These are phyloP conservation scores for Cryoendolithus antarcticus DNA, from an alignment of 2,329 filamentous ascomycete genomes.

Conservation along the genomic window DNA sequence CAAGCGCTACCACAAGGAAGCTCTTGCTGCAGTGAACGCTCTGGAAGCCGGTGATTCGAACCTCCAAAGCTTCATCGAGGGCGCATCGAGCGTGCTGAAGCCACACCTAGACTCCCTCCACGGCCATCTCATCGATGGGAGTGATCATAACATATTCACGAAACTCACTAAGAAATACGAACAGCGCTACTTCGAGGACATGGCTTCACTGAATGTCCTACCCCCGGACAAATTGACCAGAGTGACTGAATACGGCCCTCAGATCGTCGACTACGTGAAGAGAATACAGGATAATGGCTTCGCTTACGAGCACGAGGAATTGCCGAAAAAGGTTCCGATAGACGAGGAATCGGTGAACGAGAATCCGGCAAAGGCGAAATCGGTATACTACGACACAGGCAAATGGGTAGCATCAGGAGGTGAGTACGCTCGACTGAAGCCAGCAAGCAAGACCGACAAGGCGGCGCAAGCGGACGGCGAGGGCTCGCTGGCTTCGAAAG, in stretches of 20 bases:
- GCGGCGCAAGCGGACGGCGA: conserved; percentile 79
- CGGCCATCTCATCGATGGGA: conserved; percentile 44
- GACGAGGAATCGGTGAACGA: no score
- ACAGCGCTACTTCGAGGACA: conserved; percentile 75
- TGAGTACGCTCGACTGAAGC: conserved; percentile 71
- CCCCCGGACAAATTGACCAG: conserved; percentile 70
- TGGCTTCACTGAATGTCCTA: conserved; percentile 74
- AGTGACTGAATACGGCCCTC: conserved; percentile 82
- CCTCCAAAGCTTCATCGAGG: conserved; percentile 39
- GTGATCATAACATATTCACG: conserved; percentile 68
- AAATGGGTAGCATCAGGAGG: conserved; percentile 78
- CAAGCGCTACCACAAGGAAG: conserved; percentile 73
- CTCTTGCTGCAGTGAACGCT: conserved; percentile 40
- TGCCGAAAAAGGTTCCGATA: conserved; percentile 18
- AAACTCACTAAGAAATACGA: conserved; percentile 79
- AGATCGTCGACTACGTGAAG: conserved; percentile 78
- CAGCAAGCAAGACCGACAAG: conserved; percentile 74
- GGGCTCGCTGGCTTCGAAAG: conserved; percentile 53
- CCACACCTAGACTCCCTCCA: conserved; percentile 64
- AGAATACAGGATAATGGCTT: conserved; percentile 75
- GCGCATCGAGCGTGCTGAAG: conserved; percentile 57
- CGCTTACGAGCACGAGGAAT: conserved; percentile 58
- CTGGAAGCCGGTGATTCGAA: conserved; percentile 25
- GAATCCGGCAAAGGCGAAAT: not conserved
- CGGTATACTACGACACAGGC: conserved; percentile 81